Base-by-base conservation (phyloP, 176 grass and related monocot species). In the Paspalum vaginatum region DNA sequence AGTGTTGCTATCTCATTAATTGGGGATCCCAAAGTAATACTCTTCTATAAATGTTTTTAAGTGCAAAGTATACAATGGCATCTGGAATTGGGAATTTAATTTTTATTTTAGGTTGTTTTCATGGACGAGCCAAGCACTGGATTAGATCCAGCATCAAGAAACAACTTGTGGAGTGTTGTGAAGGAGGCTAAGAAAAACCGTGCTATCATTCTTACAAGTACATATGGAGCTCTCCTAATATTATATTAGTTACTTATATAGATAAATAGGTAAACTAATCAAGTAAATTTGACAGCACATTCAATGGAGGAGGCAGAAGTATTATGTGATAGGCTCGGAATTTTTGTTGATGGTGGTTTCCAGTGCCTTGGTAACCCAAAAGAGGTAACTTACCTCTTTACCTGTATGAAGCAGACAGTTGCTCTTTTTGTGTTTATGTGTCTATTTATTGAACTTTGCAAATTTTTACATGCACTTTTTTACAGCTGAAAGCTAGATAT, bases 101-200 rank as follows among this genome's bases (percentile, higher is more conserved):
- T 9, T 5, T 32, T 32, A 32, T 50, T 74, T 62, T 47, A 97
- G 94, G 89, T 97, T 84, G 89, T 97, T 75, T 97, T 94, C 80
- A 92, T 97, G 95, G 95, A 94, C 13, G 94, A 97, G 68, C 94
- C 91, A 8, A 97, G 94, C 76, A 97, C 94, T 11, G 91, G 94
- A 41, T 56, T 97, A 48, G 95, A 97, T 81, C 95, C 95, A 22
- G 89, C 87, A 60, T 97, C 95, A 85, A 92, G 92, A 88, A 93
- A 91, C 20, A 84, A 85, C 60, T 64, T 95, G 16, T 95, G 93
- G 93, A 89, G 71, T 74, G 93, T 88, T 78, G 87, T 95, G 59
- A 95, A 92, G 58, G 84, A 87, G 52, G 90, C 93, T 69, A 95
- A 95, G 83, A 87, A 71, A 66, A 81, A 95, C 42, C 87, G 93